phyloP scores from a whole-genome alignment of 208 protist species.

The Acanthamoeba royreba region DNA sequence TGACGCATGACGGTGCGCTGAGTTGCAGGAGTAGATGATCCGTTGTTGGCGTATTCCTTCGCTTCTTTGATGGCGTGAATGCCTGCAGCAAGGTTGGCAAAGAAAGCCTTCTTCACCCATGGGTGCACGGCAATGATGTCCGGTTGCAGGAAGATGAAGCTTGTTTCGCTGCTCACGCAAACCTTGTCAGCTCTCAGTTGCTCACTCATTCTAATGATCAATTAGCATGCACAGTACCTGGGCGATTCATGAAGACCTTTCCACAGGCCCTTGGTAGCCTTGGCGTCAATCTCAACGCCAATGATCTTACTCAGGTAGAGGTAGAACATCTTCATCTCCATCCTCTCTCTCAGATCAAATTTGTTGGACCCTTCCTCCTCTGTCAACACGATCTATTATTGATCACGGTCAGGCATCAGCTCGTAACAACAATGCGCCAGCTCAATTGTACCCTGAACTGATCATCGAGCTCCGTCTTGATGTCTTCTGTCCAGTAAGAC shows the following conservation, averaged over 20 bases:
- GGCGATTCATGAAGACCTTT: neutral
- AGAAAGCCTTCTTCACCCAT: conserved; percentile 14
- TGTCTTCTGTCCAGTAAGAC: neutral
- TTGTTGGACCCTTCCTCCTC: neutral
- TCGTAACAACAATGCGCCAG: neutral
- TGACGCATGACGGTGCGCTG: neutral
- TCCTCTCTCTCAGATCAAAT: neutral
- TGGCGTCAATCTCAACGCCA: neutral
- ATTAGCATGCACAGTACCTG: neutral
- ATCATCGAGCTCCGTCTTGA: neutral
- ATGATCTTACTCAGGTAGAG: neutral
- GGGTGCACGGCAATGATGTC: neutral
- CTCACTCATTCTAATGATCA: neutral
- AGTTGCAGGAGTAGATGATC: neutral
- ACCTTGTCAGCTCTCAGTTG: neutral
- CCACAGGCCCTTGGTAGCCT: neutral
- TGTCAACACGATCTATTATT: neutral
- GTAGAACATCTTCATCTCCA: conserved; percentile 26
- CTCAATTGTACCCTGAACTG: neutral
- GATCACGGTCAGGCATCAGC: neutral
- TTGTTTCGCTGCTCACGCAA: neutral
- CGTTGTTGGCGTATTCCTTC: neutral
- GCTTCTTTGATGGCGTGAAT: neutral
- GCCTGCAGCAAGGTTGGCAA: neutral
- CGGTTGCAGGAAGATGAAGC: neutral